Evolutionary conservation across 768 basidiomycete species (phyloP), one percentile per base, ranked within the genome.

Genomic region (Tulasnella sp.): DNA sequence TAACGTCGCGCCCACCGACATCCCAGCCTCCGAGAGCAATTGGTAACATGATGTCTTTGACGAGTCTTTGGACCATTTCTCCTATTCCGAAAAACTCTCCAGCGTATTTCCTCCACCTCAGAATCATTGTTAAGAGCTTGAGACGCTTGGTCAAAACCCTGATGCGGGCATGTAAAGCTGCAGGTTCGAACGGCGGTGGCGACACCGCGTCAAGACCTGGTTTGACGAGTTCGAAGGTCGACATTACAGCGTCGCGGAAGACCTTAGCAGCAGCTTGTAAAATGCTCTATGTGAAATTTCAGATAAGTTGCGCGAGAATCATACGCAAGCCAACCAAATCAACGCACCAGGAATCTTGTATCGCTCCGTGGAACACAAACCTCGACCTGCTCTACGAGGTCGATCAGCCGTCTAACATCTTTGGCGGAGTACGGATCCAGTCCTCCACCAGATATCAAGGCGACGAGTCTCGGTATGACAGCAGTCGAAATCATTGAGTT

Each of bases 401-500:
- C 90, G 32, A 91, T 82, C 63, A 89, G 81, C 52, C 87, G 82
- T 39, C 86, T 83, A 3, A 89, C 82, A 77, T 90, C 85, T 39
- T 76, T 80, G 37, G 83, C 82, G 2, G 94, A 95, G 79, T 92
- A 94, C 1, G 90, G 88, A 78, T 97, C 90, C 69, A 95, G 82
- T 5, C 85, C 90, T 32, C 95, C 94, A n/a, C 84, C 84, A 72
- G 89, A 87, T n/a, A 97, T 78, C 29, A 91, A 77, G 76, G 87
- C 90, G 77, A 85, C 86, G 9, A 97, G 77, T 64, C 89, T 83
- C 9, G 95, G 93, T 41, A 90, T 86, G 52, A 95, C 82, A 0
- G 89, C 88, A 0, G 91, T 91, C n/a, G 90, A 88, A 19, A 95
- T 85, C 89, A 95, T 94, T 0, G 90, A 88, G 14, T 91, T 87